Conservation (phyloP, 768 basidiomycete genomes). For the Cubamyces lactineus region DNA sequence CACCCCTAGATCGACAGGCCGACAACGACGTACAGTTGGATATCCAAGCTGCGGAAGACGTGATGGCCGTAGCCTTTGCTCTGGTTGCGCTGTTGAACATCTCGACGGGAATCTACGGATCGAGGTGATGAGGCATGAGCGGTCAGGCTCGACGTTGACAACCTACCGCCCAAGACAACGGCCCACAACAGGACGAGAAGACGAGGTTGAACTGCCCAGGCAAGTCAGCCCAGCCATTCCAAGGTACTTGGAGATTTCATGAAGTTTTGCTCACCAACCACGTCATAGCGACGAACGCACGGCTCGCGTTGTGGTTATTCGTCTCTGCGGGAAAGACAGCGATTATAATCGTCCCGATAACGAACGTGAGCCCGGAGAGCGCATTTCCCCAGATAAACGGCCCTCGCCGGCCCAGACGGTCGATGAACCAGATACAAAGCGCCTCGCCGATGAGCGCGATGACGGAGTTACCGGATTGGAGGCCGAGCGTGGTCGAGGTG, state of each 20-base stretch:
- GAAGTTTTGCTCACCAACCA: slow-evolving; percentile 25
- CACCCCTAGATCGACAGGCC: too few relatives aligned
- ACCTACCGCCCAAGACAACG: slow-evolving; percentile 31
- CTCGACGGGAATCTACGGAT: slow-evolving; percentile 29
- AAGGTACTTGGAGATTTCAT: neutral
- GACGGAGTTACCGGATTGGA: slow-evolving; percentile 57
- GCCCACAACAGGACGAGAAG: slow-evolving; percentile 31
- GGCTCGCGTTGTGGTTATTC: slow-evolving; percentile 27
- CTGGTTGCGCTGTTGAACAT: slow-evolving; percentile 34
- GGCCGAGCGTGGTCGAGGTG: slow-evolving; percentile 44
- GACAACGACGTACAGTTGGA: slow-evolving; percentile 27
- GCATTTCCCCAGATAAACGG: slow-evolving; percentile 32
- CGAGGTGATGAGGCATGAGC: too few relatives aligned
- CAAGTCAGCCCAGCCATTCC: neutral
- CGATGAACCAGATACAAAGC: slow-evolving; percentile 33
- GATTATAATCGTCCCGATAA: slow-evolving; percentile 32
- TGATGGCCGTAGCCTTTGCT: slow-evolving; percentile 31
- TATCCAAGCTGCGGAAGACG: slow-evolving; percentile 32
- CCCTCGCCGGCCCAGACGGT: slow-evolving; percentile 29
- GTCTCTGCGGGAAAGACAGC: slow-evolving; percentile 28
- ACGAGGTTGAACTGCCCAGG: slow-evolving; percentile 28
- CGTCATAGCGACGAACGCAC: slow-evolving; percentile 34
- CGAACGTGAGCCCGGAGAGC: slow-evolving; percentile 30
- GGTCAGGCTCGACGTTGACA: neutral
- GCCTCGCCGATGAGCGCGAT: slow-evolving; percentile 56